These are phyloP conservation scores for Brachypodium distachyon DNA, from an alignment of 202 grass and related monocot species.

Conservation along the genomic window DNA sequence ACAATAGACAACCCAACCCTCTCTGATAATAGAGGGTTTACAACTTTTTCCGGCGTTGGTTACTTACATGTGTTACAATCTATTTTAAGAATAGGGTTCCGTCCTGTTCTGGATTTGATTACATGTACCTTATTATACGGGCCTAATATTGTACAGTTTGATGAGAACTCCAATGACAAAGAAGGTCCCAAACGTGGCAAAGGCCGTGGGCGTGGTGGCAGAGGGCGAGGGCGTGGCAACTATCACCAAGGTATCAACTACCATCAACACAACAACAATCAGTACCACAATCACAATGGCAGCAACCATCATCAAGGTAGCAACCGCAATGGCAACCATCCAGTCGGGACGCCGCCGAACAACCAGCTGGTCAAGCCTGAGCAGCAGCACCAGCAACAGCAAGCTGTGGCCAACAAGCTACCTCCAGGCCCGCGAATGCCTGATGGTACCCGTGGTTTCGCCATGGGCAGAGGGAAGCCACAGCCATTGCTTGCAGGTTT, in stretches of 20 bases:
- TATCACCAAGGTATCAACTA: constrained; percentile 36
- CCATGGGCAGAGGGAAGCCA: constrained; percentile 63
- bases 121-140: neutral
- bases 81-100: neutral
- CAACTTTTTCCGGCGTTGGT: neutral
- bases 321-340: constrained; percentile 18
- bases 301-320: constrained; percentile 42
- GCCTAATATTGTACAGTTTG: constrained; percentile 38
- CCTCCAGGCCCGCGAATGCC: constrained; percentile 79
- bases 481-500: neutral
- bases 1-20: neutral
- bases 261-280: constrained; percentile 34
- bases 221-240: constrained; percentile 41
- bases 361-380: constrained; percentile 33
- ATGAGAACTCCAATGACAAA: constrained; percentile 52
- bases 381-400: constrained; percentile 14
- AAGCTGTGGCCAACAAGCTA: constrained; percentile 31
- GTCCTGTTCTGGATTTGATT: neutral
- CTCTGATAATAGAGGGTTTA: too few relatives aligned
- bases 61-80: neutral
- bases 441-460: constrained; percentile 75
- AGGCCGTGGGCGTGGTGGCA: constrained; percentile 41
- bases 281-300: constrained; percentile 34
- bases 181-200: constrained; percentile 35
- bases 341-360: constrained; percentile 32